These are phyloP conservation scores for Amaranthus cruentus DNA, from an alignment of 148 eudicot species.

Conservation along the genomic window DNA sequence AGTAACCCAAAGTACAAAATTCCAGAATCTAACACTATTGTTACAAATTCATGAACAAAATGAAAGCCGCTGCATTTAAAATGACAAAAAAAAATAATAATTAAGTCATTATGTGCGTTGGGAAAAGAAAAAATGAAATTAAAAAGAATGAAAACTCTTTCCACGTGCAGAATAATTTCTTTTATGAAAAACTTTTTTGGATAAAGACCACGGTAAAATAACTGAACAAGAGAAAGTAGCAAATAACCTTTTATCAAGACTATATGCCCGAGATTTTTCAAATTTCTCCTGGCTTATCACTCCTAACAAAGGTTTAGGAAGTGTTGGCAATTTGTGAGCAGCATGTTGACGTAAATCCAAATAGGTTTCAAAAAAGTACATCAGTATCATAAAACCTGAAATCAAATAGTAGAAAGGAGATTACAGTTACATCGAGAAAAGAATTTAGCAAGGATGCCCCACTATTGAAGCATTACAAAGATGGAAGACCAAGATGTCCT, in stretches of 20 bases:
- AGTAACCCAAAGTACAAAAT: constrained; percentile 69
- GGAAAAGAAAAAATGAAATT: constrained; percentile 8
- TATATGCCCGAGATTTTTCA: constrained; percentile 89
- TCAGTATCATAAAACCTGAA: constrained; percentile 85
- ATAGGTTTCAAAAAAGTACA: constrained; percentile 88
- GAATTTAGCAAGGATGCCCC: not conserved
- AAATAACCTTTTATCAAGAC: constrained; percentile 86
- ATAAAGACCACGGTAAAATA: constrained; percentile 1
- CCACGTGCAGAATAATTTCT: not conserved
- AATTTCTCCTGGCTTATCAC: constrained; percentile 93
- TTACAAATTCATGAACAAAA: constrained; percentile 82
- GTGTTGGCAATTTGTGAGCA: constrained; percentile 75
- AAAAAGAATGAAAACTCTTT: not conserved
- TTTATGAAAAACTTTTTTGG: too few species aligned
- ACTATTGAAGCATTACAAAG: not conserved
- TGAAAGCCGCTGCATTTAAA: constrained; percentile 68
- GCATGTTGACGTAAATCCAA: constrained; percentile 79
- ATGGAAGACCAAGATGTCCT: not conserved
- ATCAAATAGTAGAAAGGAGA: constrained; percentile 2
- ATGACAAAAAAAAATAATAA: not conserved
- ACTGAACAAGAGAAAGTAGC: not conserved
- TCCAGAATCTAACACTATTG: constrained; percentile 79
- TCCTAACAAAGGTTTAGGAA: constrained; percentile 76
- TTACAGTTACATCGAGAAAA: not conserved
- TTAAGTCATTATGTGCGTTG: constrained; percentile 6